phyloP scores from a whole-genome alignment of 257 asterid genomes.

The Gentiana dahurica region DNA sequence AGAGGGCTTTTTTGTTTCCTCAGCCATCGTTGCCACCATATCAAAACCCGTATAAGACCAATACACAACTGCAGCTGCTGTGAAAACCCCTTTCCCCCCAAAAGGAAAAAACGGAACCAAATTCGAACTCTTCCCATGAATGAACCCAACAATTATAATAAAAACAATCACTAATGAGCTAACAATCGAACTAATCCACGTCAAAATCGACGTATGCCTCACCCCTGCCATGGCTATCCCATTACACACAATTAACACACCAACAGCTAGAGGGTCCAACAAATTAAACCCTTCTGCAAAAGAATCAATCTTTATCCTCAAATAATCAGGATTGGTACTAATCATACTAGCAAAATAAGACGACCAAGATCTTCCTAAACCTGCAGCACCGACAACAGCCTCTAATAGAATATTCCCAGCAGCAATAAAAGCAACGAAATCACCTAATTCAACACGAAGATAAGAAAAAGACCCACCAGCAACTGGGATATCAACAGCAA shows the following conservation, averaged over 20 bases:
- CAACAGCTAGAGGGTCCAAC: slow-evolving; percentile 76
- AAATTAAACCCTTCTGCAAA: slow-evolving; percentile 71
- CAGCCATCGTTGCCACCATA: slow-evolving; percentile 96
- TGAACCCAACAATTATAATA: slow-evolving; percentile 64
- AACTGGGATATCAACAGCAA: slow-evolving; percentile 77
- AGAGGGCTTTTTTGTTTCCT: slow-evolving; percentile 77
- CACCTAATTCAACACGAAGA: slow-evolving; percentile 84
- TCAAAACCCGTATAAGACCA: slow-evolving; percentile 98
- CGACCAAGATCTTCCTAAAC: slow-evolving; percentile 91
- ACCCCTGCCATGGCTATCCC: slow-evolving; percentile 80
- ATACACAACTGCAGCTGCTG: slow-evolving; percentile 82
- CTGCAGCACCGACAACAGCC: slow-evolving; percentile 91
- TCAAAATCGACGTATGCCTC: slow-evolving; percentile 43
- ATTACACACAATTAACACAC: slow-evolving; percentile 40
- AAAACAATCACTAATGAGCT: slow-evolving; percentile 47
- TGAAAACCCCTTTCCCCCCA: slow-evolving; percentile 64
- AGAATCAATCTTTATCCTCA: slow-evolving; percentile 47
- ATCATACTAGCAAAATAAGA: slow-evolving; percentile 65
- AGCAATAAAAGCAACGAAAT: slow-evolving; percentile 80
- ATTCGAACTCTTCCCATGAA: slow-evolving; percentile 46
- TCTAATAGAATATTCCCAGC: slow-evolving; percentile 80
- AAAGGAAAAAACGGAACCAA: slow-evolving; percentile 64
- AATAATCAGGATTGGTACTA: slow-evolving; percentile 43
- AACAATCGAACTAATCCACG: slow-evolving; percentile 62
- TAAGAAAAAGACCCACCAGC: slow-evolving; percentile 95